phyloP scores from a whole-genome alignment of 805 yeast genomes.

The Zygosaccharomyces lentus region DNA sequence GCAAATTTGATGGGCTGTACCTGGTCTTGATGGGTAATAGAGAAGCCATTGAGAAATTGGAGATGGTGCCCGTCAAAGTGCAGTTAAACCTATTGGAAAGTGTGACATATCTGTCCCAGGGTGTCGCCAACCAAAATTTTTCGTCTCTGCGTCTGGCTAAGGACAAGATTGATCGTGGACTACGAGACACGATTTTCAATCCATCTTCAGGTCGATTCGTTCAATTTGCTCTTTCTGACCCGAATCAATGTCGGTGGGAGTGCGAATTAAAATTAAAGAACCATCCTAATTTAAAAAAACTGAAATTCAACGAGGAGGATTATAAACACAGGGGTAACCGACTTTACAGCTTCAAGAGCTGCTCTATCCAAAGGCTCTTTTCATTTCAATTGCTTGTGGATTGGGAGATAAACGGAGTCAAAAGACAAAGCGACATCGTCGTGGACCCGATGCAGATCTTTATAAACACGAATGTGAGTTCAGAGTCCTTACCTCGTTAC shows the following conservation, averaged over 20 bases:
- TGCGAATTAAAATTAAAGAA: conserved; percentile 23
- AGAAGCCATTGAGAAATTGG: conserved; percentile 8
- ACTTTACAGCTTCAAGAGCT: conserved; percentile 30
- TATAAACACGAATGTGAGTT: conserved; percentile 14
- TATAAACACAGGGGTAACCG: conserved; percentile 34
- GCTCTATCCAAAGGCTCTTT: conserved; percentile 29
- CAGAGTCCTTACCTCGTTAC: conserved; percentile 25
- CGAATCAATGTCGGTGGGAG: conserved; percentile 15
- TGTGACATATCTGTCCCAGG: conserved; percentile 30
- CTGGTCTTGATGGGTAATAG: conserved; percentile 16
- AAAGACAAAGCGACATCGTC: conserved; percentile 25
- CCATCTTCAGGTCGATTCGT: conserved; percentile 3
- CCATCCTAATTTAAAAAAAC: conserved; percentile 20
- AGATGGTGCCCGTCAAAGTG: conserved; percentile 17
- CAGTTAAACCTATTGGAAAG: conserved; percentile 30
- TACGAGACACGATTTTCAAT: background rate
- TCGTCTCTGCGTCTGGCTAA: conserved; percentile 29
- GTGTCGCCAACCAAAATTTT: conserved; percentile 29
- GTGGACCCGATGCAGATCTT: conserved; percentile 25
- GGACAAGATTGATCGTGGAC: conserved; percentile 8
- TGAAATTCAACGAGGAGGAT: conserved; percentile 32
- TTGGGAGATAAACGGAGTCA: conserved; percentile 24
- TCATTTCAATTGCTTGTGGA: conserved; percentile 28
- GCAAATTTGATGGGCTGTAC: conserved; percentile 25
- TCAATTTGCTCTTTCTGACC: conserved; percentile 7